Base-by-base conservation (phyloP, 169 alveolate species). In the Eimeria zaria region DNA sequence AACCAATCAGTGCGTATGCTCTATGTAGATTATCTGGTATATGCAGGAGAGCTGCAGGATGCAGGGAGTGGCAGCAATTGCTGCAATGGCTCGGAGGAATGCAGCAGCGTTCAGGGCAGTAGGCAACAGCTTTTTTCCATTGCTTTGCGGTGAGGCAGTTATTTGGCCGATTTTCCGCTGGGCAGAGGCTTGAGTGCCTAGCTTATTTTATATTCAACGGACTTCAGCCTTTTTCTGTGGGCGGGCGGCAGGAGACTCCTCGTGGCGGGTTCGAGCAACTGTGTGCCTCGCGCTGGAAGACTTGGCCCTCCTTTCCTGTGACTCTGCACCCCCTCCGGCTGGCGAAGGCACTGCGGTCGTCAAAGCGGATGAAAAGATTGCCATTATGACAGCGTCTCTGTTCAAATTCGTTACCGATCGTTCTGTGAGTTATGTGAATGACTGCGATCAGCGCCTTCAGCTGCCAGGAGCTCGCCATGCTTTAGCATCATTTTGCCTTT, bases 21-120 rank as follows among this genome's bases (percentile, higher is more conserved):
- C 55, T 58, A 18, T 51, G 91, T 12, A 11, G 30, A 51, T 55
- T 74, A 55, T 44, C 27, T 58, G 3, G 41, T 46, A 6, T 51
- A 46, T 58, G n/a, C 94, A 87, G 94, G 94, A 87, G 33, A 87
- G 94, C 64, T 87, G 94, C 83, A 87, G 94, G 83, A 87, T 87
- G 94, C 94, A 87, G 67, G 94, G 67, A 20, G 94, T 87, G 12
- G 60, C 83, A 27, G 94, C 94, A 41, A 39, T 87, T 60, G 94
- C 94, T 36, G 94, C 94, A 64, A 87, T 87, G 94, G 94, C 94
- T 41, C 94, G 80, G 62, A 30, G 94, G 64, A 60, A 87, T 22
- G 94, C 94, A 41, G 81, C 84, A 41, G 81, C 71, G 20, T 87
- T 87, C 81, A 60, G 71, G 81, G 84, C 94, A n/a, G 51, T 87